Evolutionary conservation across 371 early-diverging fungal genomes (phyloP).

Genomic region (Mucor plumbeus): DNA sequence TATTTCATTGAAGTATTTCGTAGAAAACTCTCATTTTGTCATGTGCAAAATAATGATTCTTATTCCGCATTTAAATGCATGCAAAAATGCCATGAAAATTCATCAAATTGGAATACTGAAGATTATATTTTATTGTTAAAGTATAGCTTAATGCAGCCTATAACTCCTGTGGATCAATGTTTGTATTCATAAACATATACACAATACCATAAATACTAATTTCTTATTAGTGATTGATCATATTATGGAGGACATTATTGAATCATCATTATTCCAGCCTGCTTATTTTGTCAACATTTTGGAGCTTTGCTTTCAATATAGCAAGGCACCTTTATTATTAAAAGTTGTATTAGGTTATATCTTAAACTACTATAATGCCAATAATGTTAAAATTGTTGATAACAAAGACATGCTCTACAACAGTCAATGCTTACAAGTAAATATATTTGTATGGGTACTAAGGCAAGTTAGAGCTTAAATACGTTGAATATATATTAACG

Average conservation of each 20-base stretch:
- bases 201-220: not conserved
- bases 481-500: not conserved
- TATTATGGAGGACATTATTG: not conserved
- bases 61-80: slow-evolving; percentile 10
- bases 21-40: slow-evolving; percentile 10
- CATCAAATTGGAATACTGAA: not conserved
- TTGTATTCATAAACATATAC: not conserved
- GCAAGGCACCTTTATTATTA: not conserved
- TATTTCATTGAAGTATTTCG: too few species aligned
- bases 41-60: not conserved
- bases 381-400: not conserved
- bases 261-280: not conserved
- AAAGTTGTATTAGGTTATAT: not conserved
- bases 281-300: not conserved
- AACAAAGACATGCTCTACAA: not conserved
- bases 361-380: not conserved
- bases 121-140: slow-evolving; percentile 5
- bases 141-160: not conserved
- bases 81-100: not conserved
- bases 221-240: not conserved
- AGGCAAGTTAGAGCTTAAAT: not conserved
- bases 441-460: not conserved
- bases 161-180: not conserved
- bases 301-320: slow-evolving; percentile 3
- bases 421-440: not conserved